phyloP scores from a whole-genome alignment of 768 basidiomycete genomes.

The Fomitopsis serialis region DNA sequence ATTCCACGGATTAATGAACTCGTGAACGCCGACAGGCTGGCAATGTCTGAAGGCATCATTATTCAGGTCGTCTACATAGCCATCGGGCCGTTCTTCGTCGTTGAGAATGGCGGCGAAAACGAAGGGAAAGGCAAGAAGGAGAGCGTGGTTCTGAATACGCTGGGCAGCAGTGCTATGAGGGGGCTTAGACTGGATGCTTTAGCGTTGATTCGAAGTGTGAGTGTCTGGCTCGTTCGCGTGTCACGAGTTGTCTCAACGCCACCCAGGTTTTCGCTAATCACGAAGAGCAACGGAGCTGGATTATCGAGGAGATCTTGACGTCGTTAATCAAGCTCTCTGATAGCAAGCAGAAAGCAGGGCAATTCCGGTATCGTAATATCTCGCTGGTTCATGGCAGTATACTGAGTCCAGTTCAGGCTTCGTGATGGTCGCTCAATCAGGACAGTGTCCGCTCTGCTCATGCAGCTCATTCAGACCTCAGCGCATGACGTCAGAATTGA shows the following conservation, averaged over 20 bases:
- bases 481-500: conserved; percentile 81
- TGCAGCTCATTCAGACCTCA: conserved; percentile 96
- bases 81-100: conserved; percentile 91
- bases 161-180: conserved; percentile 78
- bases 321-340: conserved; percentile 89
- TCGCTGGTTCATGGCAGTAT: not conserved
- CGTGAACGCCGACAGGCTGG: conserved; percentile 62
- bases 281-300: conserved; percentile 89
- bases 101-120: conserved; percentile 54
- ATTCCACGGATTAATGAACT: conserved; percentile 73
- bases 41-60: conserved; percentile 88
- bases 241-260: not conserved
- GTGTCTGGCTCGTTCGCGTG: conserved; percentile 19
- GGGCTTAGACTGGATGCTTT: conserved; percentile 78
- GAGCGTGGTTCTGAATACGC: conserved; percentile 51
- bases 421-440: conserved; percentile 89
- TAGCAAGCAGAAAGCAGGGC: conserved; percentile 84
- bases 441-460: conserved; percentile 85
- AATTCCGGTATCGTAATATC: conserved; percentile 61
- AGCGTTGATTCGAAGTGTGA: conserved; percentile 78
- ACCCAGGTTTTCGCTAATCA: conserved; percentile 85
- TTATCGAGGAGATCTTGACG: conserved; percentile 93
- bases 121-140: conserved; percentile 55
- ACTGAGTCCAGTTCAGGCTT: conserved; percentile 42
- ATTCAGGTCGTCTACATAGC: conserved; percentile 91